These are phyloP conservation scores for Pleurotus tuoliensis DNA, from an alignment of 768 basidiomycete species.

Conservation along the genomic window DNA sequence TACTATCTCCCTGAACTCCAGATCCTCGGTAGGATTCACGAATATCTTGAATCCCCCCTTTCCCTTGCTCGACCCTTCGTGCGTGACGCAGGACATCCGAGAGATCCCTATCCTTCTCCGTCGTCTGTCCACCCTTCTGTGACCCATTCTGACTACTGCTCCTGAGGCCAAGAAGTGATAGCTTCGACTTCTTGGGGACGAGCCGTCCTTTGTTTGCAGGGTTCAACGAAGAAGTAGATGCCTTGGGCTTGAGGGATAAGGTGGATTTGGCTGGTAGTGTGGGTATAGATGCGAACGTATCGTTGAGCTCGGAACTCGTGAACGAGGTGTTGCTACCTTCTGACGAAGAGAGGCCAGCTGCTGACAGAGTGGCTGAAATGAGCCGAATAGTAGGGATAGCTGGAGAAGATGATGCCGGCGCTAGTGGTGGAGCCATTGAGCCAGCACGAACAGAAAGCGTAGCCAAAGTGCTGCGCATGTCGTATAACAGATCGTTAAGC, in stretches of 20 bases:
- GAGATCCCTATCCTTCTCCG: slow-evolving; percentile 36
- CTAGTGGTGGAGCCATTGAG: slow-evolving; percentile 22
- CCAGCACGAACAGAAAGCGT: slow-evolving; percentile 6
- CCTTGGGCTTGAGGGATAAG: slow-evolving; percentile 24
- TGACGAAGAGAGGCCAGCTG: slow-evolving; percentile 34
- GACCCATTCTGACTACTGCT: slow-evolving; percentile 9
- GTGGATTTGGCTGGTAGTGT: slow-evolving; percentile 20
- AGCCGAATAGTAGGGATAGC: slow-evolving; percentile 63
- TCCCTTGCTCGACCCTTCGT: slow-evolving; percentile 18
- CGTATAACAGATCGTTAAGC: background rate
- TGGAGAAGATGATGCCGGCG: slow-evolving; percentile 15
- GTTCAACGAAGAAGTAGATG: slow-evolving; percentile 11
- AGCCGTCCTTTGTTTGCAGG: slow-evolving; percentile 38
- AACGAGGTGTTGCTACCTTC: slow-evolving; percentile 26
- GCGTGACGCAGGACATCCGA: slow-evolving; percentile 55
- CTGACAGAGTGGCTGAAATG: slow-evolving; percentile 65
- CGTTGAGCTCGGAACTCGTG: slow-evolving; percentile 14
- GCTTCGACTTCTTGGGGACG: slow-evolving; percentile 72
- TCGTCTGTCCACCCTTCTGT: background rate
- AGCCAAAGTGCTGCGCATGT: slow-evolving; percentile 13
- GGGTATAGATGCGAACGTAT: slow-evolving; percentile 33
- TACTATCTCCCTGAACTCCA: slow-evolving; percentile 66
- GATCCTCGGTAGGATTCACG: slow-evolving; percentile 62
- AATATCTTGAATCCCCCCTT: slow-evolving; percentile 65
- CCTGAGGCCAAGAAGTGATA: slow-evolving; percentile 35